phyloP scores from a whole-genome alignment of 208 protist genomes.

The Wallacemonas sp. region DNA sequence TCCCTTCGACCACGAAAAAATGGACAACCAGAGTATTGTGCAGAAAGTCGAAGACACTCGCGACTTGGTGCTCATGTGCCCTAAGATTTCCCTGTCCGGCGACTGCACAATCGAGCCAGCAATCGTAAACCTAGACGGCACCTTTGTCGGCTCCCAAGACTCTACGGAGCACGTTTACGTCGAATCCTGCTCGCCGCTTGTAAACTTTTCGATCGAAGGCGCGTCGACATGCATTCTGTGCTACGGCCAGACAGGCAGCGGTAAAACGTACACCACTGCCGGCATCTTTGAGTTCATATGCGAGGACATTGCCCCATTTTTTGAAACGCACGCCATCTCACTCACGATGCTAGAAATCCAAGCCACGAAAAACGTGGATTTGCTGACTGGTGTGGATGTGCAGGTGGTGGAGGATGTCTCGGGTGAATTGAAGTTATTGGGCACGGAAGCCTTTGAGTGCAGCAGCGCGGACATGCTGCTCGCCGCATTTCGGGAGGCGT shows the following conservation, averaged over 20 bases:
- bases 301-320: slow-evolving; percentile 54
- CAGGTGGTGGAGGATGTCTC: slow-evolving; percentile 84
- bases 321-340: slow-evolving; percentile 65
- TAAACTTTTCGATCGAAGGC: slow-evolving; percentile 74
- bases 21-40: slow-evolving; percentile 71
- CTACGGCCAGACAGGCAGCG: slow-evolving; percentile 92
- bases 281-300: slow-evolving; percentile 71
- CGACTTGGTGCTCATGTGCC: slow-evolving; percentile 82
- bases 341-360: slow-evolving; percentile 87
- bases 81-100: slow-evolving; percentile 81
- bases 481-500: slow-evolving; percentile 78
- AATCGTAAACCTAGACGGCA: slow-evolving; percentile 72
- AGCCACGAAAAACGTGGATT: slow-evolving; percentile 69
- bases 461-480: slow-evolving; percentile 72
- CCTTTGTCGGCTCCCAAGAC: slow-evolving; percentile 64
- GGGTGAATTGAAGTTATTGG: slow-evolving; percentile 73
- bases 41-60: slow-evolving; percentile 71
- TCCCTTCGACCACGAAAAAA: slow-evolving; percentile 70
- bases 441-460: slow-evolving; percentile 78
- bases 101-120: slow-evolving; percentile 75
- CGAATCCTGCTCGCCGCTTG: slow-evolving; percentile 76
- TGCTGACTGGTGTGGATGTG: slow-evolving; percentile 73
- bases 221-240: slow-evolving; percentile 84
- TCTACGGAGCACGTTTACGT: slow-evolving; percentile 68
- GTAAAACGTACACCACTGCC: slow-evolving; percentile 88